Conservation (phyloP, 768 basidiomycete species). For the Leucocoprinus birnbaumii region DNA sequence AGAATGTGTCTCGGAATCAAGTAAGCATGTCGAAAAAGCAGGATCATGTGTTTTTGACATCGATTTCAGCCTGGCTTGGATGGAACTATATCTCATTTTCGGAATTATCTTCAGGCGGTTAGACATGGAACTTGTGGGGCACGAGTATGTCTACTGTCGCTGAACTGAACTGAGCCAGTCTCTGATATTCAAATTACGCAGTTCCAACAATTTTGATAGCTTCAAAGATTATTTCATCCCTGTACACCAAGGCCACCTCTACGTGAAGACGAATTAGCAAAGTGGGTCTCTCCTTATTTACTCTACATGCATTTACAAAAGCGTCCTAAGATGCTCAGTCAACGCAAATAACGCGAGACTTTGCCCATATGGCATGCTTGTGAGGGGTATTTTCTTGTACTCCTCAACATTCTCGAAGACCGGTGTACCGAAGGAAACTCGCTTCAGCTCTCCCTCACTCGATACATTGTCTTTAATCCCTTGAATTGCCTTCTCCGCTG, state of each 20-base stretch:
- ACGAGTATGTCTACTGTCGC: slow-evolving; percentile 20
- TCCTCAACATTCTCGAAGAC: slow-evolving; percentile 45
- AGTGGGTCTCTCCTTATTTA: background rate
- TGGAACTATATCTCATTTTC: slow-evolving; percentile 37
- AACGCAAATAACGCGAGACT: slow-evolving; percentile 47
- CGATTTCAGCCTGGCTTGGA: slow-evolving; percentile 36
- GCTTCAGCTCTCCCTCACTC: slow-evolving; percentile 40
- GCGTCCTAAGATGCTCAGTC: slow-evolving; percentile 43
- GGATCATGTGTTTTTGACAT: background rate
- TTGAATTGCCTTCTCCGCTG: slow-evolving; percentile 36
- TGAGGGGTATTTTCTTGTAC: slow-evolving; percentile 49
- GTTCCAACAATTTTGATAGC: slow-evolving; percentile 24
- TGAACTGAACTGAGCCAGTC: background rate
- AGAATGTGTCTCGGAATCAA: slow-evolving; percentile 43
- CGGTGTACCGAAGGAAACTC: slow-evolving; percentile 52
- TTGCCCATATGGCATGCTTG: slow-evolving; percentile 58
- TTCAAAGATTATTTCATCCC: slow-evolving; percentile 35
- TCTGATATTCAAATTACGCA: slow-evolving; percentile 10
- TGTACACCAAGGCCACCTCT: slow-evolving; percentile 26
- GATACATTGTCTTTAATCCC: slow-evolving; percentile 43
- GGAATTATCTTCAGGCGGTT: slow-evolving; percentile 38
- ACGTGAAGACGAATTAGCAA: slow-evolving; percentile 13
- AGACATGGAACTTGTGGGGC: slow-evolving; percentile 30
- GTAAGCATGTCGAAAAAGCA: slow-evolving; percentile 22
- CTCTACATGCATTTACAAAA: slow-evolving; percentile 25